phyloP scores from a whole-genome alignment of 768 basidiomycete species.

The Lanmaoa pseudosensibilis region DNA sequence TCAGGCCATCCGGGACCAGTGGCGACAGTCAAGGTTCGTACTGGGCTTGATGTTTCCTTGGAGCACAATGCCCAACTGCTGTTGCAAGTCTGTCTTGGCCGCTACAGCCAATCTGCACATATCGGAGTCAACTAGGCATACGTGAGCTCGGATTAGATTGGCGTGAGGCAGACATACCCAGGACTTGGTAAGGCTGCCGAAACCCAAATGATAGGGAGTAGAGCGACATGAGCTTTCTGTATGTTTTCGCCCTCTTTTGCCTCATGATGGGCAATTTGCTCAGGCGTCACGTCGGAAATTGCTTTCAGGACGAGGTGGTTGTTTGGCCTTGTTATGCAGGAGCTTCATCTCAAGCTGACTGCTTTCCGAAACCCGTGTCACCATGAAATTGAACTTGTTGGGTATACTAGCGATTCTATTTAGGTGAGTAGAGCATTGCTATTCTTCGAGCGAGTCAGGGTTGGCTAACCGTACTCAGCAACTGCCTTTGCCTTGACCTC shows the following conservation, averaged over 20 bases:
- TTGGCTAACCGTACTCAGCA: conserved; percentile 8
- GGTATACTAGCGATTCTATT: conserved; percentile 12
- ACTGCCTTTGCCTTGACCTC: conserved; percentile 51
- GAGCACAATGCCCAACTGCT: conserved; percentile 72
- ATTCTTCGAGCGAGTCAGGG: background rate
- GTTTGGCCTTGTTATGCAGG: conserved; percentile 28
- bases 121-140: conserved; percentile 72
- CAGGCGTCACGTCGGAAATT: background rate
- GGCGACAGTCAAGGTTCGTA: conserved; percentile 42
- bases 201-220: conserved; percentile 89
- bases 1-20: conserved; percentile 25
- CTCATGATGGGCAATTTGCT: conserved; percentile 56
- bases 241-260: conserved; percentile 93
- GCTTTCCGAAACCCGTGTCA: background rate
- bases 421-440: conserved; percentile 5
- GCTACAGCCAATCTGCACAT: conserved; percentile 71
- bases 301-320: background rate
- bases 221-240: conserved; percentile 90
- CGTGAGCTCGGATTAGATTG: conserved; percentile 6
- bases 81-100: conserved; percentile 72
- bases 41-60: conserved; percentile 92
- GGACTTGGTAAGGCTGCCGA: conserved; percentile 89
- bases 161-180: conserved; percentile 52
- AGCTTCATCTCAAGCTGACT: background rate
- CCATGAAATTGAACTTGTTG: conserved; percentile 19